Evolutionary conservation across 2,329 filamentous ascomycete species (phyloP).

Genomic region (Mollisiaceae sp.): DNA sequence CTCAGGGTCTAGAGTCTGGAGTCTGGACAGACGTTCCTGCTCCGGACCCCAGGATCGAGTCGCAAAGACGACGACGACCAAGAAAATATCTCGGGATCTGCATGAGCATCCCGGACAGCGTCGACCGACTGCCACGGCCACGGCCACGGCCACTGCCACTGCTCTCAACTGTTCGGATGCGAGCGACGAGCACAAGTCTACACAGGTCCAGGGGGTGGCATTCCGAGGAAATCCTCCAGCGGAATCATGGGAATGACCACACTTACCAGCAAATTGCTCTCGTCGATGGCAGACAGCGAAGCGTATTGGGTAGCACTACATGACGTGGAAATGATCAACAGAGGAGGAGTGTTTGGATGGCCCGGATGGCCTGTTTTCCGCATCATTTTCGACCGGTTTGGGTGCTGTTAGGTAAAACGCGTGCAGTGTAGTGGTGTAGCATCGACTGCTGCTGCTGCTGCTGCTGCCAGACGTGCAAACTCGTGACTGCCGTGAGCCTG

Average conservation of each 20-base stretch:
- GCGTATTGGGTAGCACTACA: slow-evolving; percentile 28
- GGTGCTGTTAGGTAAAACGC: slow-evolving; percentile 30
- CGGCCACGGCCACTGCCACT: no score
- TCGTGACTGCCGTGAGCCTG: slow-evolving; percentile 21
- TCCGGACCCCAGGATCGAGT: not conserved
- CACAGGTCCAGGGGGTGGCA: not conserved
- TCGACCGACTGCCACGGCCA: no score
- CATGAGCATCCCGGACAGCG: not conserved
- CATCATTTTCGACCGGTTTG: slow-evolving; percentile 9
- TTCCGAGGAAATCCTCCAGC: slow-evolving; percentile 21
- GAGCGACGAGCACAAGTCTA: not conserved
- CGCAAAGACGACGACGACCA: slow-evolving; percentile 1
- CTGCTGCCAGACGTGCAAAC: slow-evolving; percentile 9
- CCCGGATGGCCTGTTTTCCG: slow-evolving; percentile 19
- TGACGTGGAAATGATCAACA: slow-evolving; percentile 21
- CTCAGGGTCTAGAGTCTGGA: no score
- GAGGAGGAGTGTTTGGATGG: not conserved
- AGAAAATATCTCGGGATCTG: not conserved
- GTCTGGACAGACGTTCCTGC: not conserved
- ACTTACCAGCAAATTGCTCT: not conserved
- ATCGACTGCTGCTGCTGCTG: no score
- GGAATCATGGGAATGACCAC: slow-evolving; percentile 25
- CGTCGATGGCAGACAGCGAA: not conserved
- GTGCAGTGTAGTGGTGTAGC: slow-evolving; percentile 16
- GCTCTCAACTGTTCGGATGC: not conserved